Evolutionary conservation across 768 basidiomycete genomes (phyloP), one percentile per base, ranked within the genome.

Genomic region (Russula ochroleuca): DNA sequence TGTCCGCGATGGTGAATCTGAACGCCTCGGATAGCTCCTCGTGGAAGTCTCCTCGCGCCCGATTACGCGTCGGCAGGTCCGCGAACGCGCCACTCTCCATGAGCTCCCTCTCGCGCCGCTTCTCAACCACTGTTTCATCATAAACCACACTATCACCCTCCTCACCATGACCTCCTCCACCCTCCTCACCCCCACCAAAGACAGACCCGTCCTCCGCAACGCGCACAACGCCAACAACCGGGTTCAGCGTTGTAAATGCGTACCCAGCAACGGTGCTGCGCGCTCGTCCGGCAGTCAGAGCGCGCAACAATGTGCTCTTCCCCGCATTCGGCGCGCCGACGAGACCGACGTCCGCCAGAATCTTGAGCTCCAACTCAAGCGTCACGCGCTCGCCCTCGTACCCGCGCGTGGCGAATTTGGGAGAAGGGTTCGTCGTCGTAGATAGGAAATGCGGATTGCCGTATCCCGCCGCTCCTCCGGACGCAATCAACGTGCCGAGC

Each of bases 291-390:
- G 90, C 91, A 0, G 95, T 97, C 10, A 98, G 77, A 0, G 94
- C 94, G 21, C 92, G 86, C 5, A 98, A 79, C 2, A 99, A 75
- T 0, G 97, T 98, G 74, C 92, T 95, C 77, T 92, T 91, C 33
- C 88, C 96, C 0, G 91, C 93, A 69, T 98, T 99, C 8, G 97
- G 97, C 78, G 97, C 86, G 0, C 97, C 97, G 2, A 99, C 94
- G 21, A 99, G 78, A 0, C 93, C 97, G n/a, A 98, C 80, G 73
- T 99, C 96, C 2, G 96, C 94, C 3, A 95, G 80, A 7, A 96
- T 81, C 74, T 98, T 98, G 65, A 99, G 87, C 73, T 97, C 96
- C 15, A 99, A 79, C 21, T 86, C 81, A n/a, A 98, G 81, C 1
- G 88, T 87, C 66, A 95, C 75, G 5, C 84, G 80, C 69, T 93